Evolutionary conservation across 352 stramenopile species (phyloP).

Genomic region (Lagenidium giganteum): DNA sequence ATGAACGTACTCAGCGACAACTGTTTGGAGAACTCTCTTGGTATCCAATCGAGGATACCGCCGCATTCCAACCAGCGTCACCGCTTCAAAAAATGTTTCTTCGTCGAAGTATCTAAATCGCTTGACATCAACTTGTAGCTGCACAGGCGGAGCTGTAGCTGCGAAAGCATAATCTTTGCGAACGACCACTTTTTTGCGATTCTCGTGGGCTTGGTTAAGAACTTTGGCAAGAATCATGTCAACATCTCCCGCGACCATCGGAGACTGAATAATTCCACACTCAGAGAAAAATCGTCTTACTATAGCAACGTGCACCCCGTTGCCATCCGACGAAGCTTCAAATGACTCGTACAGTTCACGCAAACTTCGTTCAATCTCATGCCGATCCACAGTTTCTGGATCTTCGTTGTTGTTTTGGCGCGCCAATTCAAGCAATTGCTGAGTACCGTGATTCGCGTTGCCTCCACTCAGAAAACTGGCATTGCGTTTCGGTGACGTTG

Average conservation of each 20-base stretch:
- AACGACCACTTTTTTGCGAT: constrained; percentile 34
- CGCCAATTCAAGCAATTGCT: too few species aligned
- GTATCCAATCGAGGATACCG: constrained; percentile 51
- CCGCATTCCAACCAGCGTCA: constrained; percentile 59
- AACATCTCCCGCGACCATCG: constrained; percentile 49
- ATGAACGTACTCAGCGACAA: constrained; percentile 45
- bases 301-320: constrained; percentile 57
- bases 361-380: constrained; percentile 32
- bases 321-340: constrained; percentile 35
- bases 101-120: constrained; percentile 63
- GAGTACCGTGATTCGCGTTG: too few species aligned
- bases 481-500: too few species aligned
- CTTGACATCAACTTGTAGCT: constrained; percentile 15
- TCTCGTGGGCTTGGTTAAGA: constrained; percentile 45
- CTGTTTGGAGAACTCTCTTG: constrained; percentile 41
- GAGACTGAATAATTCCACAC: constrained; percentile 47
- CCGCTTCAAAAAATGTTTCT: constrained; percentile 63
- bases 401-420: too few species aligned
- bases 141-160: constrained; percentile 4
- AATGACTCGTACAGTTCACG: constrained; percentile 39
- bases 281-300: constrained; percentile 64
- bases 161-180: constrained; percentile 55
- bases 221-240: constrained; percentile 65
- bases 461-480: too few species aligned
- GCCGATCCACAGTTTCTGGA: too few species aligned